Percentiles rank a stretch among this genome's conserved stretches.
phyloP scores from a whole-genome alignment of 129 eudicot genomes.

The Helianthus tuberosus region DNA sequence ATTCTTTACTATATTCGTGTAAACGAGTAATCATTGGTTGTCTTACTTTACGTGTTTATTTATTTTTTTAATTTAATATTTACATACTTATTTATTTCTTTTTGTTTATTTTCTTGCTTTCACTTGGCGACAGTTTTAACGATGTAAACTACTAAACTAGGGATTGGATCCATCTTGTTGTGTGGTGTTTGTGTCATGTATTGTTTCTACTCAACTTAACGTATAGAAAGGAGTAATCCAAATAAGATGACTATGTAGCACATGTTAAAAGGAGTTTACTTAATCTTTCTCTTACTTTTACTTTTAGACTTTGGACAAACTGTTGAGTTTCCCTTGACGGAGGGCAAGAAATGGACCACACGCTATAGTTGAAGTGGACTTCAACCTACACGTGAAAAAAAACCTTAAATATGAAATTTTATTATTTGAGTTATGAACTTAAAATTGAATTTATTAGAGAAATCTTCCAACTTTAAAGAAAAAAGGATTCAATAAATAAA shows the following conservation, averaged over 20 bases:
- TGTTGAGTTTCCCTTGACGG: constrained; percentile 14
- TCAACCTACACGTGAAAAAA: not conserved
- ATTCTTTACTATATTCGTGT: too few species aligned
- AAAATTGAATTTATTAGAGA: not conserved
- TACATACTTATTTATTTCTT: too few species aligned
- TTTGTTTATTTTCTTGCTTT: too few species aligned
- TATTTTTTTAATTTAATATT: too few species aligned
- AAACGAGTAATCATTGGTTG: too few species aligned
- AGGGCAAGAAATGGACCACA: constrained; percentile 7
- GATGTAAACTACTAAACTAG: not conserved
- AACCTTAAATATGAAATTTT: not conserved
- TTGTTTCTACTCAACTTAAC: not conserved
- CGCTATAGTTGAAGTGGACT: constrained; percentile 10
- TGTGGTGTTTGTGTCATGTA: not conserved
- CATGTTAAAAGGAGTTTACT: not conserved
- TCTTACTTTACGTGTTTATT: too few species aligned
- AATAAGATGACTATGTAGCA: not conserved
- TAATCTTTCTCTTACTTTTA: not conserved
- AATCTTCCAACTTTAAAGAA: not conserved
- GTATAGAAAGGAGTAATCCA: too few species aligned
- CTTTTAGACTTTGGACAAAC: not conserved
- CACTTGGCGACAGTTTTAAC: too few species aligned
- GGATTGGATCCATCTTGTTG: not conserved
- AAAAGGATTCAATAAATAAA: not conserved
- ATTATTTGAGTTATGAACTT: not conserved